These are phyloP conservation scores for Globisporangium orthogonon DNA, from an alignment of 352 stramenopile species.

Conservation along the genomic window DNA sequence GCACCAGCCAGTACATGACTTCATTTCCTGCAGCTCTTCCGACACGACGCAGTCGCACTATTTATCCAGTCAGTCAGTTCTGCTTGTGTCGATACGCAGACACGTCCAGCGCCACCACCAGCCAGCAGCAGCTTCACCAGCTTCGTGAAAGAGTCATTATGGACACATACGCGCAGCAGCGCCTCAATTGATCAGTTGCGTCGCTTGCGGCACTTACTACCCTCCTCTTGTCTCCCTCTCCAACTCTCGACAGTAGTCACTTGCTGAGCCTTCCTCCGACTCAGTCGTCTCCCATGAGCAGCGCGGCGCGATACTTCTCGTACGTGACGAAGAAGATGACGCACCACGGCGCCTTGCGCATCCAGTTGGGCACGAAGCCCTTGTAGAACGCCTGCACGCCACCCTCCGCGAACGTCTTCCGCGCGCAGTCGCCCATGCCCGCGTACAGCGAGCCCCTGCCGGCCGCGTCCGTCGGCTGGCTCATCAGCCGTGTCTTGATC, in stretches of 20 bases:
- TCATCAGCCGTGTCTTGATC: constrained; percentile 84
- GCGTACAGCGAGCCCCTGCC: constrained; percentile 55
- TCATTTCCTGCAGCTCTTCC: no score
- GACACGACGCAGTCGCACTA: not conserved
- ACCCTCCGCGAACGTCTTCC: constrained; percentile 64
- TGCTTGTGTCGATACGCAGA: not conserved
- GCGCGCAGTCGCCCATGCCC: constrained; percentile 66
- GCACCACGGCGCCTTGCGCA: constrained; percentile 83
- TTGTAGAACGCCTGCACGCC: constrained; percentile 74
- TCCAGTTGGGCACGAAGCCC: constrained; percentile 84
- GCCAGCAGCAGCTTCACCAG: not conserved
- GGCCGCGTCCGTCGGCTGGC: constrained; percentile 49
- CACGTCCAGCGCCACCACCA: not conserved
- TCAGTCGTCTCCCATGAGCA: constrained; percentile 25
- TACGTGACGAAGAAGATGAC: constrained; percentile 86
- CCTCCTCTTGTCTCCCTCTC: not conserved
- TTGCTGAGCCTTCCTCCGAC: constrained; percentile 4
- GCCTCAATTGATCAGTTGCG: not conserved
- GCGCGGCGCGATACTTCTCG: constrained; percentile 58
- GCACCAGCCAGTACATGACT: no score
- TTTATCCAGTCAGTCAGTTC: not conserved
- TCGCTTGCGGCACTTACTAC: not conserved
- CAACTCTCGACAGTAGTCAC: not conserved
- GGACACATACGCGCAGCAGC: not conserved
- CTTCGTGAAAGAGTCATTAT: not conserved